Percentiles rank a stretch among this genome's conserved stretches.
Conservation (phyloP, 257 asterid genomes). For the Fraxinus anomala region DNA sequence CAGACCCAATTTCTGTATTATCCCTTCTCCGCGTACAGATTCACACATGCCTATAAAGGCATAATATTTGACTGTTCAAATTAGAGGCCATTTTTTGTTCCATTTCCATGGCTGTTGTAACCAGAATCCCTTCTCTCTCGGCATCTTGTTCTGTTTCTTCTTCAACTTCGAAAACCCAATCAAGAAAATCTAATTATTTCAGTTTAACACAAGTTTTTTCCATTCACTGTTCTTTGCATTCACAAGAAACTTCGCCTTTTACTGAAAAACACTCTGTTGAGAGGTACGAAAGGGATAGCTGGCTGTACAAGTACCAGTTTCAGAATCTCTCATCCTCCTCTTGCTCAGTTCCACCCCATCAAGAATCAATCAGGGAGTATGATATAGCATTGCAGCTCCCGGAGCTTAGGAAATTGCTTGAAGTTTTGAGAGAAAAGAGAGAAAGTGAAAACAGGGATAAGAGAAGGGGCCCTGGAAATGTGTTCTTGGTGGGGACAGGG, state of each 20-base stretch:
- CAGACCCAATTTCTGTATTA: constrained; percentile 20
- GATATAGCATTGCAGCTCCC: constrained; percentile 85
- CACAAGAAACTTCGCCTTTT: constrained; percentile 67
- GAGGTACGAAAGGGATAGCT: constrained; percentile 80
- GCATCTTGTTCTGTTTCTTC: constrained; percentile 34
- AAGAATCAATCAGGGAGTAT: constrained; percentile 57
- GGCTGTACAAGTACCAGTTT: constrained; percentile 69
- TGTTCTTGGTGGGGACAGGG: constrained; percentile 96
- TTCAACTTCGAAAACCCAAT: constrained; percentile 40
- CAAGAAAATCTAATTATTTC: constrained; percentile 33
- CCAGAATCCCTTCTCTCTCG: constrained; percentile 49
- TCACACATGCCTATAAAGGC: background rate
- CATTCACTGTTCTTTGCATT: constrained; percentile 44
- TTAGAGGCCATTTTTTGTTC: background rate
- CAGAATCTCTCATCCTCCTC: constrained; percentile 41
- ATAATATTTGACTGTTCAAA: background rate
- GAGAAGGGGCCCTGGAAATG: constrained; percentile 68
- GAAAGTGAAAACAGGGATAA: constrained; percentile 37
- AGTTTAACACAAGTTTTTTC: constrained; percentile 27
- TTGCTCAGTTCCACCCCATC: constrained; percentile 51
- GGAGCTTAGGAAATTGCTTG: constrained; percentile 73
- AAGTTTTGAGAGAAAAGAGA: constrained; percentile 76
- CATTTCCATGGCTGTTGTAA: constrained; percentile 61
- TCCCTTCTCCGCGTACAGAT: constrained; percentile 21
- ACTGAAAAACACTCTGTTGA: constrained; percentile 78